phyloP scores from a whole-genome alignment of 495 filamentous ascomycete genomes.

The Rhypophila decipiens region DNA sequence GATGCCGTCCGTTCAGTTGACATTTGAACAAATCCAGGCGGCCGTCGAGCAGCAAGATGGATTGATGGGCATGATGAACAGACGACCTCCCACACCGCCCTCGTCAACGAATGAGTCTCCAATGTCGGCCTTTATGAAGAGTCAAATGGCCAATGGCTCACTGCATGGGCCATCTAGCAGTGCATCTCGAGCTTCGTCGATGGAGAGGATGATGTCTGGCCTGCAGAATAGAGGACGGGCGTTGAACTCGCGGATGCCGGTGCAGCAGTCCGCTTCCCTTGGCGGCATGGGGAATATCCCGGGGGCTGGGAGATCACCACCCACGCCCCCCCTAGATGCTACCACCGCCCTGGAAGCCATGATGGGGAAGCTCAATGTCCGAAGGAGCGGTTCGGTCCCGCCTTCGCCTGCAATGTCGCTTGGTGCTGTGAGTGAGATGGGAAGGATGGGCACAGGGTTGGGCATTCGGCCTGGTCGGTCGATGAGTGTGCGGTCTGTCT shows the following conservation, averaged over 20 bases:
- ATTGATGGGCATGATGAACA: constrained; percentile 1
- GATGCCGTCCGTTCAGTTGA: constrained; percentile 25
- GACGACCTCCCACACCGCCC: constrained; percentile 14
- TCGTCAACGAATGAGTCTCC: constrained; percentile 21
- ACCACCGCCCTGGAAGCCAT: constrained; percentile 18
- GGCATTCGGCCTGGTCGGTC: constrained; percentile 1
- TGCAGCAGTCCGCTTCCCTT: no score
- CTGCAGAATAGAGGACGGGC: no score
- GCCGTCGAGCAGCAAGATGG: constrained; percentile 19
- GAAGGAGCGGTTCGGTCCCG: constrained; percentile 16
- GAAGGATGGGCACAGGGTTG: neutral
- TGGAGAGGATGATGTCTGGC: constrained; percentile 16
- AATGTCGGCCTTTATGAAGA: constrained; percentile 27
- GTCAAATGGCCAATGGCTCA: constrained; percentile 8
- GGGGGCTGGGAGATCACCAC: constrained; percentile 6
- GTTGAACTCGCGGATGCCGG: no score
- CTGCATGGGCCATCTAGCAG: neutral
- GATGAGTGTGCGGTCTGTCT: constrained; percentile 15
- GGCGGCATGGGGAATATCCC: no score
- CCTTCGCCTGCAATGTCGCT: constrained; percentile 14
- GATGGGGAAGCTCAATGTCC: constrained; percentile 23
- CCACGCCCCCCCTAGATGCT: constrained; percentile 14
- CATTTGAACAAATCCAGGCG: constrained; percentile 29
- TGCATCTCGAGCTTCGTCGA: constrained; percentile 4
- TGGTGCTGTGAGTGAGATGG: neutral